phyloP scores from a whole-genome alignment of 352 stramenopile species.

The Pythium utonaiense region DNA sequence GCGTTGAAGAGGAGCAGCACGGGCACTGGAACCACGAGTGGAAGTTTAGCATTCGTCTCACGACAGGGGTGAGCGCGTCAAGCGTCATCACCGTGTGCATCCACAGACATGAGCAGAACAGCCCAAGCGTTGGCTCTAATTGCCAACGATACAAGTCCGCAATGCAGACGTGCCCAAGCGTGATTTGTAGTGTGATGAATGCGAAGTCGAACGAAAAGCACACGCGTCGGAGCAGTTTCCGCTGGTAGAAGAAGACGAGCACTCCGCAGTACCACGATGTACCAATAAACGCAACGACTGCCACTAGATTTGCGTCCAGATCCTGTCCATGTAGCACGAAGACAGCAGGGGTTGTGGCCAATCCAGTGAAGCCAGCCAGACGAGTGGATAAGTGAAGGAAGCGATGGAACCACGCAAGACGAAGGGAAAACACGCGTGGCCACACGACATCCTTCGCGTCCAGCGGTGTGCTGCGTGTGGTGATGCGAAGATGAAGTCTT shows the following conservation, averaged over 20 bases:
- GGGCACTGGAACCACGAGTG: slow-evolving; percentile 7
- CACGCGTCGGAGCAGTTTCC: slow-evolving; percentile 3
- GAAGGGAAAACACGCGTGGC: background rate
- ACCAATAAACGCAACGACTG: background rate
- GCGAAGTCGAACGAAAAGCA: slow-evolving; percentile 31
- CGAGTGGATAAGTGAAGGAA: background rate
- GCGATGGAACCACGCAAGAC: background rate
- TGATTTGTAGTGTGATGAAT: slow-evolving; percentile 32
- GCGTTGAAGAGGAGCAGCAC: slow-evolving; percentile 6
- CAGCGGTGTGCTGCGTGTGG: background rate
- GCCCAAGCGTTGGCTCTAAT: background rate
- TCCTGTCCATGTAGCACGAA: background rate
- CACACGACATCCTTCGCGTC: slow-evolving; percentile 2
- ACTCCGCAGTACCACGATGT: background rate
- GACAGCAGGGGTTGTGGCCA: background rate
- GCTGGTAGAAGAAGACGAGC: slow-evolving; percentile 8
- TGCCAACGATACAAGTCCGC: slow-evolving; percentile 30
- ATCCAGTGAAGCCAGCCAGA: background rate
- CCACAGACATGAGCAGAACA: slow-evolving; percentile 23
- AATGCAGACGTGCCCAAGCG: slow-evolving; percentile 13
- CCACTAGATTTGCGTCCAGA: background rate
- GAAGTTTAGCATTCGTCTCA: slow-evolving; percentile 17
- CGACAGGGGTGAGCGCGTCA: slow-evolving; percentile 24
- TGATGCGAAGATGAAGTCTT: background rate
- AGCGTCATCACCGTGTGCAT: slow-evolving; percentile 24